Conservation (phyloP, 441 rosid species). For the Euphorbia celastroides region DNA sequence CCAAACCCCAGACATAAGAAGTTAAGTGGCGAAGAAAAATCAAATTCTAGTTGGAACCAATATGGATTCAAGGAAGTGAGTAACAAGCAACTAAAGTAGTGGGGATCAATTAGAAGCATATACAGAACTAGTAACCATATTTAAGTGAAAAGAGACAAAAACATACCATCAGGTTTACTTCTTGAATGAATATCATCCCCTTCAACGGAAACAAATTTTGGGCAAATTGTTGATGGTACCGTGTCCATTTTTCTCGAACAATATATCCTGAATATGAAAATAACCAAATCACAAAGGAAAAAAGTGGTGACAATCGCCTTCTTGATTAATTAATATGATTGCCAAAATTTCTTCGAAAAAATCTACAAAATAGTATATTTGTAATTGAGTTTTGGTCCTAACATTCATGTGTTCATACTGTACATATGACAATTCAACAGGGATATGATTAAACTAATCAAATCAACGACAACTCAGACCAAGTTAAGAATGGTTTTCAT, state of each 20-base stretch:
- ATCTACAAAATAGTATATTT: too few relatives aligned
- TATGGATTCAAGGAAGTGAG: neutral
- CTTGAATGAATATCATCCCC: constrained; percentile 37
- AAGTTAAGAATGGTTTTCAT: too few relatives aligned
- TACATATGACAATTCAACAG: too few relatives aligned
- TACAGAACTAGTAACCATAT: neutral
- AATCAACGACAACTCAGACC: too few relatives aligned
- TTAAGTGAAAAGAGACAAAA: neutral
- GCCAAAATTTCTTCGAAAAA: neutral
- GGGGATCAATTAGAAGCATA: neutral
- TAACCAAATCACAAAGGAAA: neutral
- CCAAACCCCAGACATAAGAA: neutral
- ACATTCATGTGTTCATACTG: neutral
- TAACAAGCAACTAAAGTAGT: neutral
- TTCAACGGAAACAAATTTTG: constrained; percentile 55
- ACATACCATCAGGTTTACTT: constrained; percentile 50
- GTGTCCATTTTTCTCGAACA: constrained; percentile 44
- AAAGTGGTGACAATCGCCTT: neutral
- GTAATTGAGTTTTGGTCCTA: neutral
- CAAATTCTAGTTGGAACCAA: neutral
- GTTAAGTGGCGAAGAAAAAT: neutral
- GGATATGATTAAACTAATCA: too few relatives aligned
- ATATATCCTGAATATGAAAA: constrained; percentile 19
- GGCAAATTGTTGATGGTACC: constrained; percentile 35
- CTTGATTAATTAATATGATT: neutral